These are phyloP conservation scores for Pseudognaphalium luteoalbum DNA, from an alignment of 129 eudicot species.

Conservation along the genomic window DNA sequence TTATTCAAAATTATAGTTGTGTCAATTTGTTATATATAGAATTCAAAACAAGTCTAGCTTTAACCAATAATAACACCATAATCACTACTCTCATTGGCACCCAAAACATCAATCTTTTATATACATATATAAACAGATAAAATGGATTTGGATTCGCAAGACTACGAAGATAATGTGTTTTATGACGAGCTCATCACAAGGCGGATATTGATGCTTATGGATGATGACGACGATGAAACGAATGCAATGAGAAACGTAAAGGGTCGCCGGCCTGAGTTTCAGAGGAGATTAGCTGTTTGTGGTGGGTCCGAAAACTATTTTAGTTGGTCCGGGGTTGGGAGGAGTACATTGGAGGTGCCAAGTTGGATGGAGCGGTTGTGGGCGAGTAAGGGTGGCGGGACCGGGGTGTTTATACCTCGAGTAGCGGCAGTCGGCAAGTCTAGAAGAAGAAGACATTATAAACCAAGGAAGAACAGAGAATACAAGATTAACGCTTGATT, in stretches of 20 bases:
- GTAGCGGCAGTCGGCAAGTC: slow-evolving; percentile 21
- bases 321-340: slow-evolving; percentile 45
- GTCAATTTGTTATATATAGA: slow-evolving; percentile 21
- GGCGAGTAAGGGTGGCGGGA: slow-evolving; percentile 45
- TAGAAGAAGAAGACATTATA: slow-evolving; percentile 31
- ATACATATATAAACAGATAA: not conserved
- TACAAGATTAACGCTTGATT: slow-evolving; percentile 20
- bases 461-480: slow-evolving; percentile 19
- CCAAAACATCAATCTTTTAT: not conserved
- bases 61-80: not conserved
- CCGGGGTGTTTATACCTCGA: slow-evolving; percentile 84
- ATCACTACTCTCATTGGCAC: not conserved
- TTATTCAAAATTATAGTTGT: not conserved
- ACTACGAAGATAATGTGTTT: slow-evolving; percentile 39
- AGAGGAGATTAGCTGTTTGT: not conserved
- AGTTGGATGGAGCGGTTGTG: slow-evolving; percentile 54
- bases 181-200: slow-evolving; percentile 54
- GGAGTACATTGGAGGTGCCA: slow-evolving; percentile 36
- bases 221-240: slow-evolving; percentile 42
- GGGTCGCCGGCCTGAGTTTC: slow-evolving; percentile 1
- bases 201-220: slow-evolving; percentile 55
- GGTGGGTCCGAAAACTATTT: slow-evolving; percentile 37
- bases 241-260: slow-evolving; percentile 17
- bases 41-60: not conserved
- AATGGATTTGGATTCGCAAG: slow-evolving; percentile 8